Conservation (phyloP, 805 yeast genomes). For the Candida multigemmis region DNA sequence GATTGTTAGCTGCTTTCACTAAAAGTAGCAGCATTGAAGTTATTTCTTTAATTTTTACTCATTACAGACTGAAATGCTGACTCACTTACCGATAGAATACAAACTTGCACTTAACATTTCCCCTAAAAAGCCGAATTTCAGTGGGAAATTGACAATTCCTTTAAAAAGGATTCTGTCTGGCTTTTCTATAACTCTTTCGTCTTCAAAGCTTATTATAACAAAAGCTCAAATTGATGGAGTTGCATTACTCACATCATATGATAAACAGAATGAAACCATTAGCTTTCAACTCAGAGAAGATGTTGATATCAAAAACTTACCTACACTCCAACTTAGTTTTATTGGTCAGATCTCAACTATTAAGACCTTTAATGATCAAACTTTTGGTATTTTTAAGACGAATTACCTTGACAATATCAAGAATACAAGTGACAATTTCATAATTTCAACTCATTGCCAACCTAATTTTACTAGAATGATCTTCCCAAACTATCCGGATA, state of each 20-base stretch:
- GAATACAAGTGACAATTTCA: slow-evolving; percentile 40
- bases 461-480: slow-evolving; percentile 55
- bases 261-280: slow-evolving; percentile 1
- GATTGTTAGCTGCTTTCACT: too few relatives aligned
- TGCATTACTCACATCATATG: background rate
- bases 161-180: too few relatives aligned
- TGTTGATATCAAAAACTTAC: slow-evolving; percentile 3
- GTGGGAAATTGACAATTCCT: slow-evolving; percentile 3
- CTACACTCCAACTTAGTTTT: slow-evolving; percentile 22
- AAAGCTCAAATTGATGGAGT: too few relatives aligned
- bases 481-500: slow-evolving; percentile 63
- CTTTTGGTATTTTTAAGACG: slow-evolving; percentile 62
- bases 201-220: too few relatives aligned
- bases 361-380: slow-evolving; percentile 44
- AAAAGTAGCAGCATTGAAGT: too few relatives aligned
- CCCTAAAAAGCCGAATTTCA: slow-evolving; percentile 5
- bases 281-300: slow-evolving; percentile 5
- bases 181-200: too few relatives aligned
- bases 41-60: too few relatives aligned
- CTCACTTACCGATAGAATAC: slow-evolving; percentile 4
- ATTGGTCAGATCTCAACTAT: slow-evolving; percentile 44
- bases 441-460: slow-evolving; percentile 66
- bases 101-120: slow-evolving; percentile 3
- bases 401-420: slow-evolving; percentile 45
- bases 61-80: too few relatives aligned